phyloP scores from a whole-genome alignment of 768 basidiomycete species.

The Suillus hirtellus region DNA sequence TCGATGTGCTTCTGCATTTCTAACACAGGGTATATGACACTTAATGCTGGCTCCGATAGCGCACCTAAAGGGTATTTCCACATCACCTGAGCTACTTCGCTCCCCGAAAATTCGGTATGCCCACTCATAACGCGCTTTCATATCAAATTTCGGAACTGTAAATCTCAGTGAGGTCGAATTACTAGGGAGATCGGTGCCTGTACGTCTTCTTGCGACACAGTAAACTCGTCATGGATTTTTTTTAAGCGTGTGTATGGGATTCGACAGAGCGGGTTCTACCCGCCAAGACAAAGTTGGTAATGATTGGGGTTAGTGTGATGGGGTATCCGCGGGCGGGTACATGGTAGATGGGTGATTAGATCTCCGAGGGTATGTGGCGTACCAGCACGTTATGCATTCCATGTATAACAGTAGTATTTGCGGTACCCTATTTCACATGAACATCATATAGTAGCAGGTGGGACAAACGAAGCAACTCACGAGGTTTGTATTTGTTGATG shows the following conservation, averaged over 20 bases:
- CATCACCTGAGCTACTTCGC: slow-evolving; percentile 6
- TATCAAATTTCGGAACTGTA: slow-evolving; percentile 8
- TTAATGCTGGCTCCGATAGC: neutral
- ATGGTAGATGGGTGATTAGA: neutral
- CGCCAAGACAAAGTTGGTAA: neutral
- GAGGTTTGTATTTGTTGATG: neutral
- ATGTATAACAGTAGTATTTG: neutral
- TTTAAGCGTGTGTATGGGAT: neutral
- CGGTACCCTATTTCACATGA: too few relatives aligned
- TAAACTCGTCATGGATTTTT: neutral
- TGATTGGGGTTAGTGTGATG: neutral
- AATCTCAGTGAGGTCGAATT: neutral
- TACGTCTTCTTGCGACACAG: neutral
- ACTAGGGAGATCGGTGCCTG: slow-evolving; percentile 7
- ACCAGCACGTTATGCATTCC: neutral
- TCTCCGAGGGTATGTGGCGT: neutral
- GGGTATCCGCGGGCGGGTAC: neutral
- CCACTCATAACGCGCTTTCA: slow-evolving; percentile 11
- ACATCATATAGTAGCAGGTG: neutral
- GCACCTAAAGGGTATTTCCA: slow-evolving; percentile 15
- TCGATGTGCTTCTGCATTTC: neutral
- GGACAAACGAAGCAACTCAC: neutral
- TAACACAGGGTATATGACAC: neutral
- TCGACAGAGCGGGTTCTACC: neutral
- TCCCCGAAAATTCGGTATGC: slow-evolving; percentile 4